phyloP scores from a whole-genome alignment of 192 early-diverging fungal species.

The Linnemannia zychae region DNA sequence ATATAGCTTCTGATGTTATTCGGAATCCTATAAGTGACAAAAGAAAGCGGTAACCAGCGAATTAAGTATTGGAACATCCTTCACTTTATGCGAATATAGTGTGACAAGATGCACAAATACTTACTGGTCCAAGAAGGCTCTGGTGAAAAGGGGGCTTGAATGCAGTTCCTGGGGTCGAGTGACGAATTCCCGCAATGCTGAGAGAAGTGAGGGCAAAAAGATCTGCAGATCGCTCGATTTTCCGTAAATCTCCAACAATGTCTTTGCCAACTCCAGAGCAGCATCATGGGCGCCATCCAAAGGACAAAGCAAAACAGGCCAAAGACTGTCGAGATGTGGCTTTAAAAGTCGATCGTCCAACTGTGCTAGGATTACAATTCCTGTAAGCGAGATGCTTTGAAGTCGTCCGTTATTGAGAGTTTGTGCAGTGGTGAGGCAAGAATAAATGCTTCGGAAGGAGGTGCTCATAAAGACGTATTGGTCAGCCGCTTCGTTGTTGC shows the following conservation, averaged over 20 bases:
- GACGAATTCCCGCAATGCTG: constrained; percentile 7
- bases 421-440: constrained; percentile 29
- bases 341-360: constrained; percentile 48
- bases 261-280: constrained; percentile 30
- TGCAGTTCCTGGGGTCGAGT: constrained; percentile 11
- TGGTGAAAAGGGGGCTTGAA: constrained; percentile 32
- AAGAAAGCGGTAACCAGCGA: neutral
- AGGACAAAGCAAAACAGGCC: constrained; percentile 40
- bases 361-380: constrained; percentile 38
- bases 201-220: constrained; percentile 38
- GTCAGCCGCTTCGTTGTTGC: constrained; percentile 45
- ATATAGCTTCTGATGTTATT: constrained; percentile 36
- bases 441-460: constrained; percentile 33
- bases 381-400: constrained; percentile 37
- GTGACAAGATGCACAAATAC: neutral
- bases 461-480: constrained; percentile 55
- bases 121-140: constrained; percentile 42
- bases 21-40: constrained; percentile 23
- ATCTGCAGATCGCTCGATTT: constrained; percentile 45
- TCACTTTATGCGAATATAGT: no score
- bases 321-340: constrained; percentile 49
- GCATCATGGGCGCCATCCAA: constrained; percentile 21
- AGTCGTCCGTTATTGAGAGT: constrained; percentile 13
- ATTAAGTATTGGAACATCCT: neutral
- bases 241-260: constrained; percentile 47